Conservation (phyloP, 140 eudicot species). For the Anethum foeniculum region DNA sequence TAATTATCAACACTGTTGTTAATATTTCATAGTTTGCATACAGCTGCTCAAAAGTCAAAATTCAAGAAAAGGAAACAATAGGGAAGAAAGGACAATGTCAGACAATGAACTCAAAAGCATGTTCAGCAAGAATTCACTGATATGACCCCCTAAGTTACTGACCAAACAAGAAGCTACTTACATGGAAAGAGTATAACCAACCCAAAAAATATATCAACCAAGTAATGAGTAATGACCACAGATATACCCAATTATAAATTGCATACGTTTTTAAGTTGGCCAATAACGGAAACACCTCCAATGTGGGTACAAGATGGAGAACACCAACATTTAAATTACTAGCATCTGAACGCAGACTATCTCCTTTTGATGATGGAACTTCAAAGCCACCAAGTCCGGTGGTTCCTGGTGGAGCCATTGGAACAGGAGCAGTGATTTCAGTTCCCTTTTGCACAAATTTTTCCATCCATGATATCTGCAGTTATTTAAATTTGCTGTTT, state of each 20-base stretch:
- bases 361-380: conserved; percentile 90
- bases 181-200: background rate
- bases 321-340: conserved; percentile 86
- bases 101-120: background rate
- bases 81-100: background rate
- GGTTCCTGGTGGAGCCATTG: conserved; percentile 77
- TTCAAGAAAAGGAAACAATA: background rate
- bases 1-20: background rate
- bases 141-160: background rate
- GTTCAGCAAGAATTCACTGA: background rate
- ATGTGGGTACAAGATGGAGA: conserved; percentile 82
- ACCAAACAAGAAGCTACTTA: background rate
- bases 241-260: background rate
- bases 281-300: conserved; percentile 87
- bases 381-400: conserved; percentile 98
- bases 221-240: background rate
- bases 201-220: background rate
- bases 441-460: conserved; percentile 83
- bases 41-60: background rate
- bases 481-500: background rate
- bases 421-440: conserved; percentile 92
- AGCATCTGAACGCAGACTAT: conserved; percentile 67
- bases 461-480: conserved; percentile 99
- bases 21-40: background rate
- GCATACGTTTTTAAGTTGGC: conserved; percentile 77